Evolutionary conservation across 805 yeast genomes (phyloP), one percentile per base, ranked within the genome.

Genomic region (Candida rishiriensis): DNA sequence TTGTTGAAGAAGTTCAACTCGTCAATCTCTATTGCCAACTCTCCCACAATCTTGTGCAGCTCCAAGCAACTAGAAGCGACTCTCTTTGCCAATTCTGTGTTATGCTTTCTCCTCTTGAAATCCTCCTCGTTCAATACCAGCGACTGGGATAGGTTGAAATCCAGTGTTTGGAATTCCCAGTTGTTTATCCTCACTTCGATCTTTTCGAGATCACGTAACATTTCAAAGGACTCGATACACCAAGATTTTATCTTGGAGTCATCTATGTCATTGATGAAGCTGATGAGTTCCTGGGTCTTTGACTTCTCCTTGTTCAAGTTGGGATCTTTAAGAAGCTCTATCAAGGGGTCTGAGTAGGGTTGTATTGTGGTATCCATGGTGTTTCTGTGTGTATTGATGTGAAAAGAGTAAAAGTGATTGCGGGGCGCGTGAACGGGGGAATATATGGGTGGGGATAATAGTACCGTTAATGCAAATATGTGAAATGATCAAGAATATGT

Each of bases 101-200:
- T 79, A 57, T 81, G 79, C 5, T 61, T 56, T n/a, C 65, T 60
- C 28, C 61, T 75, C 29, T 47, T 41, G 9, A 42, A 34, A 34
- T 55, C 60, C 31, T 54, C 53, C 34, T 54, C 57, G 28, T 51
- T 42, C 10, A 50, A 38, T 14, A 51, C 36, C 32, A 52, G 41
- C 7, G 51, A 45, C 29, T 51, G 61, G 16, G 70, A 66, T 13
- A 76, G 65, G 50, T 72, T 72, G 48, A 69, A 69, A 51, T 77
- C 80, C 26, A 78, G 57, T 10, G 81, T 72, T 36, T 73, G 61
- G 45, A 78, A 77, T 41, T 77, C 80, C 83, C 83, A 78, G 47
- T 73, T 73, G 47, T 72, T 69, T 39, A 75, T 62, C 31, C 64
- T 68, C 32, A 72, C 57, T 49, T 72, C 76, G 16, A 75, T 65